phyloP scores from a whole-genome alignment of 768 basidiomycete genomes.

The Lactifluus volemus region DNA sequence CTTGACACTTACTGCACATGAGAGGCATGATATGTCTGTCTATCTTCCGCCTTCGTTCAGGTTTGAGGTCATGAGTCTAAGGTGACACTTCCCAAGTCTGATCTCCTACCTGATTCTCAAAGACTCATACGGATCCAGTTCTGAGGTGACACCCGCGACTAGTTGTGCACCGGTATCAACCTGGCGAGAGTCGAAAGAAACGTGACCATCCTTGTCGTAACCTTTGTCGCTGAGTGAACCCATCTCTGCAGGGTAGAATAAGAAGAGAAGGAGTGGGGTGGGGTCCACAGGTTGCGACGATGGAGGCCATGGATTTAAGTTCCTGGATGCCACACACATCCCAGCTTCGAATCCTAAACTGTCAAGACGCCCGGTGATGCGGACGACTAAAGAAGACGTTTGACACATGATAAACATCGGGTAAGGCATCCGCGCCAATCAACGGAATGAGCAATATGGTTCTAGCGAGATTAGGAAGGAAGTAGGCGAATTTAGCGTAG shows the following conservation, averaged over 20 bases:
- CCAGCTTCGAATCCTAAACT: not conserved
- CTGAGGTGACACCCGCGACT: slow-evolving; percentile 34
- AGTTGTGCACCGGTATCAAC: slow-evolving; percentile 58
- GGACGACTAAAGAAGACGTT: not conserved
- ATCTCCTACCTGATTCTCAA: slow-evolving; percentile 35
- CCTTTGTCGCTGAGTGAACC: slow-evolving; percentile 12
- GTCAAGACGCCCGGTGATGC: not conserved
- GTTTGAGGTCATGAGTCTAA: slow-evolving; percentile 21
- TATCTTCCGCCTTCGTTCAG: slow-evolving; percentile 38
- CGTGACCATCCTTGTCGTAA: slow-evolving; percentile 7
- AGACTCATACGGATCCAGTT: slow-evolving; percentile 46
- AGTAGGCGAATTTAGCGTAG: no score
- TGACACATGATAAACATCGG: no score
- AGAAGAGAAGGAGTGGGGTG: not conserved
- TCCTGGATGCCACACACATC: not conserved
- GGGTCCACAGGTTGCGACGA: not conserved
- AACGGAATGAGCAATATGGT: no score
- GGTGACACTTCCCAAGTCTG: not conserved
- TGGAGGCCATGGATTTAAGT: not conserved
- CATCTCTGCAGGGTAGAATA: not conserved
- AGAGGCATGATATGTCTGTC: slow-evolving; percentile 59
- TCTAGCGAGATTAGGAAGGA: no score
- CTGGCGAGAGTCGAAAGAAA: slow-evolving; percentile 38
- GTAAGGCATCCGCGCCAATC: no score
- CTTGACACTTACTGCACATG: slow-evolving; percentile 52